These are phyloP conservation scores for Penicillium mononematosum DNA, from an alignment of 495 filamentous ascomycete species.

Conservation along the genomic window DNA sequence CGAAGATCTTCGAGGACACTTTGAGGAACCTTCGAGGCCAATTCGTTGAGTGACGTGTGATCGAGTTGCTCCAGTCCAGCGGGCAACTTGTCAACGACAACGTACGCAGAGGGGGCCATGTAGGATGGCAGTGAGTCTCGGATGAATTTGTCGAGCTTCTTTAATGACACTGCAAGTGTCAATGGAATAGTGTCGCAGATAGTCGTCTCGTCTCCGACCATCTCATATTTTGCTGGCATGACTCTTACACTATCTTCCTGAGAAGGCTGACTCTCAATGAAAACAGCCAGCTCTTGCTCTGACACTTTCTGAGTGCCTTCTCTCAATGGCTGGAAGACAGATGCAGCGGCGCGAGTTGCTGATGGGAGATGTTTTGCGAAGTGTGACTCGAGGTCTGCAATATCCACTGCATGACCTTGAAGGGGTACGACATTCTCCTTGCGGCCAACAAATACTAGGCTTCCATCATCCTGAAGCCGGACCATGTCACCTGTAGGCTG, in stretches of 20 bases:
- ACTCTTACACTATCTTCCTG: constrained; percentile 27
- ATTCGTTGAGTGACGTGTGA: constrained; percentile 25
- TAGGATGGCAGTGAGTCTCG: constrained; percentile 39
- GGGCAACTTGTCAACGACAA: constrained; percentile 35
- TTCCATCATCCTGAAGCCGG: constrained; percentile 29
- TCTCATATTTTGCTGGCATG: constrained; percentile 20
- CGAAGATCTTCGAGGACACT: constrained; percentile 22
- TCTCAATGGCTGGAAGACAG: constrained; percentile 20
- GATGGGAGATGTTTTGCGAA: constrained; percentile 30
- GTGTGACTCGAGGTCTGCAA: constrained; percentile 33
- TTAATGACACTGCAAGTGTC: constrained; percentile 28
- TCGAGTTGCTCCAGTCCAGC: constrained; percentile 23
- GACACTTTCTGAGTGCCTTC: constrained; percentile 9
- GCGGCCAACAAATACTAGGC: constrained; percentile 31
- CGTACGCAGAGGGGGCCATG: constrained; percentile 40
- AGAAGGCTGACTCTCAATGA: constrained; percentile 28
- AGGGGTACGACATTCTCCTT: constrained; percentile 32
- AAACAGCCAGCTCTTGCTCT: constrained; percentile 28
- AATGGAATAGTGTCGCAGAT: constrained; percentile 24
- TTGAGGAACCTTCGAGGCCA: constrained; percentile 27
- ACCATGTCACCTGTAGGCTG: constrained; percentile 38
- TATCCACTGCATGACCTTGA: constrained; percentile 39
- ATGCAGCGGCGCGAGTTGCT: constrained; percentile 25
- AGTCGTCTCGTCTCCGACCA: constrained; percentile 7
- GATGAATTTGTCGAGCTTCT: constrained; percentile 37